Evolutionary conservation across 1,139 yeast species (phyloP).

Genomic region (Suhomyces ambrosiae): DNA sequence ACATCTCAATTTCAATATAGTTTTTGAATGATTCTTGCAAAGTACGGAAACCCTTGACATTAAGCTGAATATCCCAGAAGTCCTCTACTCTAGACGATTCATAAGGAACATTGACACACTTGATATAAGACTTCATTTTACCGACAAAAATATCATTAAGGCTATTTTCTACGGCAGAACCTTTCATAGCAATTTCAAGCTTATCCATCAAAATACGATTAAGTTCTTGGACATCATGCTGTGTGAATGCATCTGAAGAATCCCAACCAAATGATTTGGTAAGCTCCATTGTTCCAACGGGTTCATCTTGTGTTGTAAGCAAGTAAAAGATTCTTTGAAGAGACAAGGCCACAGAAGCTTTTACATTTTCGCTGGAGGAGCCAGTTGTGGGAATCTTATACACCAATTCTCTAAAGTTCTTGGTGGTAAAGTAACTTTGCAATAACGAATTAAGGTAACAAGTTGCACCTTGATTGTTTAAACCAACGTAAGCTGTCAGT

Average conservation of each 20-base stretch:
- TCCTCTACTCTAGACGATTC: slow-evolving; percentile 93
- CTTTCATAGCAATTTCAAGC: slow-evolving; percentile 89
- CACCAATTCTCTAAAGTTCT: slow-evolving; percentile 78
- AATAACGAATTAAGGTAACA: slow-evolving; percentile 90
- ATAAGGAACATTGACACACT: slow-evolving; percentile 92
- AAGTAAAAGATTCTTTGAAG: slow-evolving; percentile 85
- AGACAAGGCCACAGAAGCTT: slow-evolving; percentile 69
- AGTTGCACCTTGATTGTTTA: slow-evolving; percentile 96
- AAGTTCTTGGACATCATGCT: slow-evolving; percentile 96
- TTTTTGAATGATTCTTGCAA: slow-evolving; percentile 78
- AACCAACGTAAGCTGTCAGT: slow-evolving; percentile 88
- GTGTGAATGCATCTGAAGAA: slow-evolving; percentile 91
- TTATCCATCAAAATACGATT: slow-evolving; percentile 95
- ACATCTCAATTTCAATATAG: slow-evolving; percentile 84
- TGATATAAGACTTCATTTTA: slow-evolving; percentile 91
- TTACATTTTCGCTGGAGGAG: slow-evolving; percentile 8
- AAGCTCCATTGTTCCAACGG: slow-evolving; percentile 83
- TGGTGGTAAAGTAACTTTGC: slow-evolving; percentile 89
- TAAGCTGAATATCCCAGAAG: slow-evolving; percentile 96
- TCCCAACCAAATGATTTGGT: slow-evolving; percentile 98
- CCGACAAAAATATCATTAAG: slow-evolving; percentile 89
- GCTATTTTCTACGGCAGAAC: slow-evolving; percentile 78
- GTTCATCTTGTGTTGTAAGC: slow-evolving; percentile 68
- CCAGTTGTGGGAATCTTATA: slow-evolving; percentile 76
- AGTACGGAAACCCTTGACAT: slow-evolving; percentile 80